Evolutionary conservation across 805 yeast species (phyloP), one percentile per base, ranked within the genome.

Genomic region (Metschnikowia lochheadii): DNA sequence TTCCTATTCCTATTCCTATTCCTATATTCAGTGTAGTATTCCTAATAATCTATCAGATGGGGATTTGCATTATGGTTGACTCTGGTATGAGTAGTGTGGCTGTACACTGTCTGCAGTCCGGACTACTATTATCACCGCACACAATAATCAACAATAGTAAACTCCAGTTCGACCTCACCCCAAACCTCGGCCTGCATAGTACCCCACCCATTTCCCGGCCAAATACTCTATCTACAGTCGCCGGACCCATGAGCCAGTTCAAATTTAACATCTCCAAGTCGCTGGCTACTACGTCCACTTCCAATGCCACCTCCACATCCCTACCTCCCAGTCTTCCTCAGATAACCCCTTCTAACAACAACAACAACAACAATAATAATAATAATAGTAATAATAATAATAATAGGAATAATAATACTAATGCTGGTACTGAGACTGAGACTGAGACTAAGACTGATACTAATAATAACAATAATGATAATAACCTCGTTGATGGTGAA

Each of bases 201-300:
- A 35, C 38, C 11, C 10, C 21, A 8, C 7, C 18, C n/a, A 10
- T 15, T 11, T 10, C 6, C 38, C 38, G 29, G 29, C 5, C 11
- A 8, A 8, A 10, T 8, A 1, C 29, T 26, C 13, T 1, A 3
- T 26, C 5, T 8, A 10, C 11, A 36, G 39, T 17, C 39, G 17
- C 39, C 7, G 29, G 29, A 26, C 29, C 29, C 38, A 42, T 42
- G 45, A 42, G 45, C 18, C 43, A 18, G 34, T 44, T 35, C n/a
- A 49, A 44, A 44, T 72, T 71, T 56, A 73, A 63, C 51, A 60
- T 72, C 20, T 58, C 70, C 23, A 73, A 73, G 55, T 59, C 77
- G 3, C 63, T 69, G 8, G 69, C 78, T 17, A 73, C 78, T 2
- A 72, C 77, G 2, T 71, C 76, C 15, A 72, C 76, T 6, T 67